These are phyloP conservation scores for Teratosphaeria zuluensis DNA, from an alignment of 2,329 filamentous ascomycete genomes.

Conservation along the genomic window DNA sequence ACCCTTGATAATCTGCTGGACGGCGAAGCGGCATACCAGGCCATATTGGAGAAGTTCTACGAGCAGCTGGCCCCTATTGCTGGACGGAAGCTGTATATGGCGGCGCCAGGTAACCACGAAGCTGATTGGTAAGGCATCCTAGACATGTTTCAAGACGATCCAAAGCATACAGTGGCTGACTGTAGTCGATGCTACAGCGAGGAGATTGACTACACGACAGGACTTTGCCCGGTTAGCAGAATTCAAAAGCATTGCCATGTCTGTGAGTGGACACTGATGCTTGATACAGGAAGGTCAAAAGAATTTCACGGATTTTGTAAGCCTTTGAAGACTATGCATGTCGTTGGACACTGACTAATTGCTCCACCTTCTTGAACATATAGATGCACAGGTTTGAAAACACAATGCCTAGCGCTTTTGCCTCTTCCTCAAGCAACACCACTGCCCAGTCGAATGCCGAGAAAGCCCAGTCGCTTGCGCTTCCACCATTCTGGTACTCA, in stretches of 20 bases:
- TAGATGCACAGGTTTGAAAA: constrained; percentile 43
- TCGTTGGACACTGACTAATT: background rate
- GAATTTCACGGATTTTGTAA: background rate
- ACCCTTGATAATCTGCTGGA: background rate
- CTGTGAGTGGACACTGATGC: background rate
- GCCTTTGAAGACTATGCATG: background rate
- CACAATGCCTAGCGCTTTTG: constrained; percentile 44
- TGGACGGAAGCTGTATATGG: constrained; percentile 48
- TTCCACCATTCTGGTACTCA: constrained; percentile 51
- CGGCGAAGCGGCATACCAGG: constrained; percentile 23
- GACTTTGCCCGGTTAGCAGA: background rate
- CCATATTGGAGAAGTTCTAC: constrained; percentile 50
- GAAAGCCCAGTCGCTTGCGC: constrained; percentile 36
- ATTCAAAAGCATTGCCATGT: background rate
- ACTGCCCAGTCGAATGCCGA: constrained; percentile 36
- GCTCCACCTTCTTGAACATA: constrained; percentile 27
- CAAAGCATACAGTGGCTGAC: background rate
- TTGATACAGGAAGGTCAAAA: background rate
- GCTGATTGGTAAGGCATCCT: constrained; percentile 37
- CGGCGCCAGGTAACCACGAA: constrained; percentile 51
- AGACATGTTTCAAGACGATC: too few species aligned
- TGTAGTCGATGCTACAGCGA: background rate
- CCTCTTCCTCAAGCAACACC: constrained; percentile 37
- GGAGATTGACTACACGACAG: background rate
- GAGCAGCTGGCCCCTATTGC: constrained; percentile 46